Evolutionary conservation across 176 grass and related monocot genomes (phyloP).

Genomic region (Carex scoparia): DNA sequence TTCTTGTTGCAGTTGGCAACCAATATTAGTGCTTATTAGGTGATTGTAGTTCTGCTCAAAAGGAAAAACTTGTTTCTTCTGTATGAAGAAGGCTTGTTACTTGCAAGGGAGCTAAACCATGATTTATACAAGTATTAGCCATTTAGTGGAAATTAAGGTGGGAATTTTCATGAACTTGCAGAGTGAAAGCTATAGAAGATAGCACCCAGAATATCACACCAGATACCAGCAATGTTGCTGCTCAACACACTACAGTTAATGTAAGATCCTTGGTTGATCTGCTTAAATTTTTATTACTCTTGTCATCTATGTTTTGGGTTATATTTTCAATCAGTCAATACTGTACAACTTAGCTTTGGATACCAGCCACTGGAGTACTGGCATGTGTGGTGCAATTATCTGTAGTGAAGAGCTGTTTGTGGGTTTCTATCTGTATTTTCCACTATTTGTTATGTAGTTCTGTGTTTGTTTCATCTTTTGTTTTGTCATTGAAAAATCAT

Average conservation of each 20-base stretch:
- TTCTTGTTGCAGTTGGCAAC: neutral
- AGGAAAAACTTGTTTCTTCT: neutral
- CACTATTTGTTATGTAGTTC: neutral
- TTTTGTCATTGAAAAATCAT: conserved; percentile 18
- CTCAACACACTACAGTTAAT: conserved; percentile 68
- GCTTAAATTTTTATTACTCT: conserved; percentile 9
- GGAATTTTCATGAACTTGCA: conserved; percentile 35
- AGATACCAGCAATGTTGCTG: conserved; percentile 37
- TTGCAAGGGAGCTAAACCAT: neutral
- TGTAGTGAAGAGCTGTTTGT: neutral
- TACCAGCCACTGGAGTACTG: neutral
- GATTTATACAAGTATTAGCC: neutral
- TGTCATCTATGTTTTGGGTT: neutral
- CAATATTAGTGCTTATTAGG: neutral
- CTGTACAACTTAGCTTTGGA: neutral
- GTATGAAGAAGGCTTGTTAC: neutral
- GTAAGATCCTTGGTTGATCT: conserved; percentile 42
- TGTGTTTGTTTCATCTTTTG: neutral
- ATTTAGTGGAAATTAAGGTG: neutral
- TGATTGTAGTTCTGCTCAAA: neutral
- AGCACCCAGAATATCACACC: conserved; percentile 48
- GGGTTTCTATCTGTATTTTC: neutral
- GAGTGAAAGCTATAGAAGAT: conserved; percentile 63
- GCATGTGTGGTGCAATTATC: neutral
- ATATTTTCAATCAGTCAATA: conserved; percentile 28